A percentile compares a stretch with the other conserved stretches of the same genome.
Conservation (phyloP, 345 rosid species). For the Anacardium occidentale region DNA sequence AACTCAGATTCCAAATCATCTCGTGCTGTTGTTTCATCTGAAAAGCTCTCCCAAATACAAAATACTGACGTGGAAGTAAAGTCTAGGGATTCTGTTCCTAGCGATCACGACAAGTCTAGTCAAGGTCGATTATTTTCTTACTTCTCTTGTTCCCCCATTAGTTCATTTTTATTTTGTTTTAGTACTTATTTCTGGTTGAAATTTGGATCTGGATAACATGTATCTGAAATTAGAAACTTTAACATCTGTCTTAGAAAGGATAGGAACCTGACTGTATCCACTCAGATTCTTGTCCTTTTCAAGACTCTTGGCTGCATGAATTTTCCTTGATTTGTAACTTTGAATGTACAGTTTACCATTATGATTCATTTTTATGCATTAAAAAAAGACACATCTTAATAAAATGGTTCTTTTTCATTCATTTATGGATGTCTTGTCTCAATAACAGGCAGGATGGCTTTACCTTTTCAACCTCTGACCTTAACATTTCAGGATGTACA, state of each 20-base stretch:
- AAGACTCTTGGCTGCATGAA: no score
- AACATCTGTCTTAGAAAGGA: neutral
- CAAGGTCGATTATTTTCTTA: neutral
- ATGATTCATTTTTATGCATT: no score
- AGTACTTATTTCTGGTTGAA: no score
- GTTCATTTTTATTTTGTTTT: neutral
- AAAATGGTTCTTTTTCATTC: neutral
- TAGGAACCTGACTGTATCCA: neutral
- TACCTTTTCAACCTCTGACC: neutral
- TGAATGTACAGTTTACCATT: no score
- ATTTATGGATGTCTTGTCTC: neutral
- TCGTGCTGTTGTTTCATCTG: neutral
- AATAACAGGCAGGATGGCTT: neutral
- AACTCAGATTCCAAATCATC: neutral
- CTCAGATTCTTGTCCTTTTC: no score
- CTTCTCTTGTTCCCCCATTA: neutral
- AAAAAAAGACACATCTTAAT: no score
- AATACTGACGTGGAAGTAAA: neutral
- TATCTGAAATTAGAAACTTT: no score
- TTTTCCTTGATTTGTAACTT: no score
- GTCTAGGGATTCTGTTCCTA: neutral
- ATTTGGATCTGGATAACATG: neutral
- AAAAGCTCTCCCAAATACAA: neutral
- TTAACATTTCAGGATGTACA: neutral
- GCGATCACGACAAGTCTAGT: neutral